Percentiles rank a stretch among this genome's conserved stretches.
These are phyloP conservation scores for Cladophialophora psammophila DNA, from an alignment of 2,329 filamentous ascomycete genomes.

Conservation along the genomic window DNA sequence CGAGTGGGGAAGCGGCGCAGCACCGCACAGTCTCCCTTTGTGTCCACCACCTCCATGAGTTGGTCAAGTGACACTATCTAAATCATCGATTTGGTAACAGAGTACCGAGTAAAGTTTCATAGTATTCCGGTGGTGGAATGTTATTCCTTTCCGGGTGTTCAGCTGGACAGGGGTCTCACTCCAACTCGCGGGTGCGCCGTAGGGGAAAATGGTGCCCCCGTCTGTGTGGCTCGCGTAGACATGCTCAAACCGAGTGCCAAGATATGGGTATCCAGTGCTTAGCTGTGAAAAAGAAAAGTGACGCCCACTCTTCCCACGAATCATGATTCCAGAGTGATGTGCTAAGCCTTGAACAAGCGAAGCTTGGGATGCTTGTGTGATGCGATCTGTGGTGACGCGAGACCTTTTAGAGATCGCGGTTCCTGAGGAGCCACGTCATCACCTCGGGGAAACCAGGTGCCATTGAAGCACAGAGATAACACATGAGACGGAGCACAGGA, in stretches of 20 bases:
- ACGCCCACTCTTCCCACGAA: background rate
- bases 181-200: background rate
- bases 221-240: background rate
- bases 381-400: background rate
- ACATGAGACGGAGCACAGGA: background rate
- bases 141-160: background rate
- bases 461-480: background rate
- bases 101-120: too few species aligned
- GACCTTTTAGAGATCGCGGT: conserved; percentile 1
- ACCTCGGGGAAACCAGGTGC: background rate
- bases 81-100: background rate
- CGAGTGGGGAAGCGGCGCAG: background rate
- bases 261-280: background rate
- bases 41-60: background rate
- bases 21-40: background rate
- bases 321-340: background rate
- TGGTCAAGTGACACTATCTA: background rate
- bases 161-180: background rate
- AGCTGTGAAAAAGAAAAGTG: background rate
- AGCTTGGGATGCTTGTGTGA: conserved; percentile 21
- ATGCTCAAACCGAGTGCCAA: background rate
- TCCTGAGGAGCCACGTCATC: conserved; percentile 8
- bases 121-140: background rate
- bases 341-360: conserved; percentile 11
- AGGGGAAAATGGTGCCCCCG: background rate